Evolutionary conservation across 352 stramenopile genomes (phyloP), one percentile per base, ranked within the genome.

Genomic region (Phytophthora rubi): DNA sequence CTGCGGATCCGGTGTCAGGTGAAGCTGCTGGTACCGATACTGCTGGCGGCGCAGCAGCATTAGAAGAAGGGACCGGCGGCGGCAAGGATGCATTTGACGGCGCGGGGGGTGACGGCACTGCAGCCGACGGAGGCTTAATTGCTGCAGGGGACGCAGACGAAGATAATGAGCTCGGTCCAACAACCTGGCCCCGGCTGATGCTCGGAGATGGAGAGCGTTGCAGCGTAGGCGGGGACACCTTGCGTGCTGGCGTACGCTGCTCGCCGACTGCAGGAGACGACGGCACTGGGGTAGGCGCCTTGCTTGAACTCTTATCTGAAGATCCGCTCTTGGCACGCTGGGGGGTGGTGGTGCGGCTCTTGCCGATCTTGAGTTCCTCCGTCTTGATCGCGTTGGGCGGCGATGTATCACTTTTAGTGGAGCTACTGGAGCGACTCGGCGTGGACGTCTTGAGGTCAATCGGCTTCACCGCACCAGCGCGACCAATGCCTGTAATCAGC

Each of bases 381-480:
- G 61, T 60, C 49, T 77, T 87, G 52, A 75, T 70, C 23, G 44
- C 55, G 21, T 81, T 76, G 2, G 65, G 59, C 15, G 65, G 59
- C 9, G 75, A 73, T 28, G 85, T 80, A 42, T 91, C 82, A 53
- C 54, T 85, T 71, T 90, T 93, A 37, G 32, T 80, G 2, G 70
- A 76, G 26, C 71, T 81, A 35, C 73, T 81, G 8, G 80, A 79
- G 9, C 81, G 79, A 76, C 74, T 91, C 3, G 85, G 76, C 8
- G 80, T 80, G 9, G 84, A 90, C n/a, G 79, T 82, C 82, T 95
- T 95, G 35, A 95, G 76, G 52, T 95, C 88, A 51, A 93, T 83
- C 3, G 88, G 80, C 65, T 95, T 95, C 6, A 93, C 84, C 2
- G 81, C 81, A 12, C 84, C 82, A 21, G 88, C 81, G 18, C 86